Evolutionary conservation across 192 early-diverging fungal species (phyloP), one percentile per base, ranked within the genome.

Genomic region (Coemansia nantahalensis): DNA sequence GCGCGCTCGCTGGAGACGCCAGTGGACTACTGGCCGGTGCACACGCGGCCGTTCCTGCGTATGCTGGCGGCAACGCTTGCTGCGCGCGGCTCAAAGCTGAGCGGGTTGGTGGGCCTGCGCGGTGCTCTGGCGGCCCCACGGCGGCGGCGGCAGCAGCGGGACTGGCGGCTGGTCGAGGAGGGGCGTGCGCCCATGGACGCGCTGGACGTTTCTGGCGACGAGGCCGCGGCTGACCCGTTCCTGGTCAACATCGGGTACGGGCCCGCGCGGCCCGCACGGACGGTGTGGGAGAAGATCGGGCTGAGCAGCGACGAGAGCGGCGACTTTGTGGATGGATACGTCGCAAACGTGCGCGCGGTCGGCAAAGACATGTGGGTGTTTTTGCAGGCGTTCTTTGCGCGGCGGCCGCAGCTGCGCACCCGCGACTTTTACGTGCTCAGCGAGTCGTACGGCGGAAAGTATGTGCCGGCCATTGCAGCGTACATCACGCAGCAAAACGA

Each of bases 361-460:
- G 78, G 77, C 9, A 68, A 79, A 24, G 90, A 92, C 51, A 77
- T 92, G 48, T 61, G 85, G 53, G 35, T 59, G 2, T 88, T 90
- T 48, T 51, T 92, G 63, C 77, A 83, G n/a, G 49, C 76, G 65
- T 90, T 92, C 54, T 92, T 85, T 58, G 55, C 65, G 2, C 39
- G 78, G 23, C 84, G 86, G 51, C 88, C 90, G 0, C 78, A 88
- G 40, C 79, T 81, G 44, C 74, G 69, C 24, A 47, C 46, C 14
- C 59, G 60, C 12, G 75, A 77, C n/a, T 77, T 92, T 39, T 90
- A 83, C 58, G 38, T 92, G 11, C 65, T 88, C 15, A 88, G 84
- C 44, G 64, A 76, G 41, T 75, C 65, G 18, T 86, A 86, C 57
- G 84, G 83, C 14, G 87, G 89, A 23, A 90, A 90, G 51, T 90